Percentiles rank a stretch among this genome's conserved stretches.
phyloP scores from a whole-genome alignment of 805 yeast genomes.

The Saccharomycopsis selenospora region DNA sequence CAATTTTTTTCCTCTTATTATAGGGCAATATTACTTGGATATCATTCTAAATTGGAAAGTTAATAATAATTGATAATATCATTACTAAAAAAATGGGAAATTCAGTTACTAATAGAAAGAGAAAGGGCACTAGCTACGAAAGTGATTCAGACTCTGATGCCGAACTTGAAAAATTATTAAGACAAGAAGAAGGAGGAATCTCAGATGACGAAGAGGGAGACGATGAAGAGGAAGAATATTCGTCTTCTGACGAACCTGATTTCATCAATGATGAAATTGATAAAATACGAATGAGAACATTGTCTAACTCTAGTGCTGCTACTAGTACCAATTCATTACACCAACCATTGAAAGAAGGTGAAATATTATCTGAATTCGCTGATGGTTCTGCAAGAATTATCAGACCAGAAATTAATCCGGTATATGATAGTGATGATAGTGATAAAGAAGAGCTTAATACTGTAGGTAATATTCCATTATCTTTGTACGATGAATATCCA shows the following conservation, averaged over 20 bases:
- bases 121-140: constrained; percentile 1
- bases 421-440: constrained; percentile 91
- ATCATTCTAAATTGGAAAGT: no score
- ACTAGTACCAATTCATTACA: constrained; percentile 40
- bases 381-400: constrained; percentile 78
- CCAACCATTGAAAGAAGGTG: constrained; percentile 17
- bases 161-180: constrained; percentile 55
- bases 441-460: constrained; percentile 69
- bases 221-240: constrained; percentile 31
- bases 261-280: constrained; percentile 38
- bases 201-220: constrained; percentile 24
- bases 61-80: no score
- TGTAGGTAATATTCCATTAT: constrained; percentile 86
- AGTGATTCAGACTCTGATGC: constrained; percentile 43
- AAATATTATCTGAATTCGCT: constrained; percentile 28
- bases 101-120: neutral
- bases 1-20: no score
- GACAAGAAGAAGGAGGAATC: constrained; percentile 37
- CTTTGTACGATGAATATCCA: constrained; percentile 95
- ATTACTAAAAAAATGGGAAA: neutral
- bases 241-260: constrained; percentile 43
- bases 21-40: no score
- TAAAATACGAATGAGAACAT: constrained; percentile 44
- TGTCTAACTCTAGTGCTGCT: constrained; percentile 35
- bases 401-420: constrained; percentile 87